Conservation (phyloP, 2,329 filamentous ascomycete genomes). For the Ophiostoma triangulosporum region DNA sequence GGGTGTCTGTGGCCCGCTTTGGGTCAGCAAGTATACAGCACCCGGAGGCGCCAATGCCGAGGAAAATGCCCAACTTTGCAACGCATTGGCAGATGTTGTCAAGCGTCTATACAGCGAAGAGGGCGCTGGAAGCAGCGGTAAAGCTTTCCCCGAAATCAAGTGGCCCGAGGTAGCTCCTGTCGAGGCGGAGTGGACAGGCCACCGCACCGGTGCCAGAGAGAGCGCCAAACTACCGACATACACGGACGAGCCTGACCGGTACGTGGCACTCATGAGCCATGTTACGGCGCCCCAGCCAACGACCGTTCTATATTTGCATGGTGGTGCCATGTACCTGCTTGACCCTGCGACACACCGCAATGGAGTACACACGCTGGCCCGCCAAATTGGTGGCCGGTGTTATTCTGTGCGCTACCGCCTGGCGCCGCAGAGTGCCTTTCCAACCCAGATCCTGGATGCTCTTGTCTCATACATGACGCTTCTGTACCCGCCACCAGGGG, state of each 20-base stretch:
- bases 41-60: conserved; percentile 38
- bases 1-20: conserved; percentile 64
- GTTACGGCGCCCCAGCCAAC: conserved; percentile 42
- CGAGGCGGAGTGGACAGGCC: conserved; percentile 66
- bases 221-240: conserved; percentile 34
- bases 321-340: conserved; percentile 59
- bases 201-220: conserved; percentile 39
- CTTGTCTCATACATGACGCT: conserved; percentile 59
- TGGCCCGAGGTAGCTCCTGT: conserved; percentile 42
- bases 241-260: conserved; percentile 51
- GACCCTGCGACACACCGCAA: conserved; percentile 56
- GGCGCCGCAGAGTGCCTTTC: conserved; percentile 62
- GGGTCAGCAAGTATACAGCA: conserved; percentile 61
- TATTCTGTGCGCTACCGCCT: conserved; percentile 65
- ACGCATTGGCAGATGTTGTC: conserved; percentile 45
- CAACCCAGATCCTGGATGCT: conserved; percentile 58
- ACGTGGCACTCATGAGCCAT: conserved; percentile 53
- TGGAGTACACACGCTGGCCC: conserved; percentile 46
- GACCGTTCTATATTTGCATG: conserved; percentile 63
- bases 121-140: conserved; percentile 4
- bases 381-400: conserved; percentile 51
- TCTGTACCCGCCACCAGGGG: conserved; percentile 54
- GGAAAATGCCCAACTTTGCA: conserved; percentile 35
- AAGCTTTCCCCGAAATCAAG: conserved; percentile 15
- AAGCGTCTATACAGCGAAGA: conserved; percentile 19